Conservation (phyloP, 2,329 filamentous ascomycete species). For the Scytalidium sp. region DNA sequence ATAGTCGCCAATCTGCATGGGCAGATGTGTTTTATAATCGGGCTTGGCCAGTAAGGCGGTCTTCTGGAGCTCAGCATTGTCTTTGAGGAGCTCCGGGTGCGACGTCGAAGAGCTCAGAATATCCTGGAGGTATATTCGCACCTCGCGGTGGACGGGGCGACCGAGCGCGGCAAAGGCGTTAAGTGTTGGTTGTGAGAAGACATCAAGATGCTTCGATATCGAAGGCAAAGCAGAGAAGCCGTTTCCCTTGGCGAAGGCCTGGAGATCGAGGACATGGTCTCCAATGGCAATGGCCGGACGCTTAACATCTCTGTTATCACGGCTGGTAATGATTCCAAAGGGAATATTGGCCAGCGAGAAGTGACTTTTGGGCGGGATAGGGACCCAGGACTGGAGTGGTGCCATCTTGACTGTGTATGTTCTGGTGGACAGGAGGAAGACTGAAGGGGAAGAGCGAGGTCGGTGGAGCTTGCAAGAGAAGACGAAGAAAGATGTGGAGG, state of each 20-base stretch:
- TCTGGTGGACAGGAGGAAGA: conserved; percentile 2
- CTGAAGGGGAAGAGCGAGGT: not conserved
- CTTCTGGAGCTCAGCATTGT: conserved; percentile 56
- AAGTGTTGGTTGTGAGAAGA: conserved; percentile 63
- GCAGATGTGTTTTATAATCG: conserved; percentile 64
- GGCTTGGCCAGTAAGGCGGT: conserved; percentile 56
- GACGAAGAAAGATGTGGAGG: not conserved
- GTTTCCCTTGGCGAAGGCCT: conserved; percentile 53
- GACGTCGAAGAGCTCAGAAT: conserved; percentile 60
- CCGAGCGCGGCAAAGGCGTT: conserved; percentile 75
- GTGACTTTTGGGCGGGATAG: conserved; percentile 24
- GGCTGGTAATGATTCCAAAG: conserved; percentile 68
- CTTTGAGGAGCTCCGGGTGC: conserved; percentile 58
- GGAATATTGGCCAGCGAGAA: conserved; percentile 76
- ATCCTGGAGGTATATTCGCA: conserved; percentile 66
- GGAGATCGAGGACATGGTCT: conserved; percentile 63
- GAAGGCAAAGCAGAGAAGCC: conserved; percentile 57
- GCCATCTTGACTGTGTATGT: conserved; percentile 18
- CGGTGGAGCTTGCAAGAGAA: not conserved
- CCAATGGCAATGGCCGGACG: conserved; percentile 68
- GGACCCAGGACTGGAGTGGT: conserved; percentile 26
- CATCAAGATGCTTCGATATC: conserved; percentile 50
- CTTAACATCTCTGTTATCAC: conserved; percentile 38
- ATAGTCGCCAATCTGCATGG: conserved; percentile 78
- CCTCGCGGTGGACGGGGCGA: conserved; percentile 62